Evolutionary conservation across 2,329 filamentous ascomycete genomes (phyloP).

Genomic region (Zymoseptoria brevis): DNA sequence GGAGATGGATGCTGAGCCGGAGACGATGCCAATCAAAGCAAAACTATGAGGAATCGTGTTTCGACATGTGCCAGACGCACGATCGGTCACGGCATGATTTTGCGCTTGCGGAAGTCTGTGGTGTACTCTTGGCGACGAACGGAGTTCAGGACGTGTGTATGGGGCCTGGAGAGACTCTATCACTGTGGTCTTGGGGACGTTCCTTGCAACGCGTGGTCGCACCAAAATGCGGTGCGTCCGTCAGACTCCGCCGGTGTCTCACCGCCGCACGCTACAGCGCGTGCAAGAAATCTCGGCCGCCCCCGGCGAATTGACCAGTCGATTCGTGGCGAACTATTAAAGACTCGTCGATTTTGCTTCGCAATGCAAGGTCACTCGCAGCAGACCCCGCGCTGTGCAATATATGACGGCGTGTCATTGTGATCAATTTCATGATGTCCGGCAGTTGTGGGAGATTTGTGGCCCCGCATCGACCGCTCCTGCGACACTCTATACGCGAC

Average conservation of each 20-base stretch:
- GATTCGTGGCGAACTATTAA: not conserved
- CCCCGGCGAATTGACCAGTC: not conserved
- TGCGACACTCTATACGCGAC: not conserved
- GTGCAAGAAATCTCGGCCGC: not conserved
- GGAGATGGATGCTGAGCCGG: slow-evolving; percentile 31
- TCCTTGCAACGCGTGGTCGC: not conserved
- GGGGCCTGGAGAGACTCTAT: not conserved
- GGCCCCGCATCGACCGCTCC: not conserved
- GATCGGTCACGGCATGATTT: not conserved
- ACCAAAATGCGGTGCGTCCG: not conserved
- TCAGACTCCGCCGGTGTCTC: not conserved
- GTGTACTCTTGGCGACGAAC: not conserved
- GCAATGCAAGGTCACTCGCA: not conserved
- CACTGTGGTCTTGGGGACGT: not conserved
- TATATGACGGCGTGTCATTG: not conserved
- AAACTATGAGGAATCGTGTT: slow-evolving; percentile 17
- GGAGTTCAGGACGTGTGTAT: not conserved
- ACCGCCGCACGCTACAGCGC: not conserved
- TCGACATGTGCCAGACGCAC: not conserved
- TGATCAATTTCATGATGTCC: not conserved
- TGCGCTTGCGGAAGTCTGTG: not conserved
- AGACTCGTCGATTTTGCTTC: not conserved
- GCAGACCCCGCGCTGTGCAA: not conserved
- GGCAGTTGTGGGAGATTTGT: not conserved
- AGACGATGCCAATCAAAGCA: slow-evolving; percentile 24